Base-by-base conservation (phyloP, 73 alveolate genomes). In the Paramecium caudatum region DNA sequence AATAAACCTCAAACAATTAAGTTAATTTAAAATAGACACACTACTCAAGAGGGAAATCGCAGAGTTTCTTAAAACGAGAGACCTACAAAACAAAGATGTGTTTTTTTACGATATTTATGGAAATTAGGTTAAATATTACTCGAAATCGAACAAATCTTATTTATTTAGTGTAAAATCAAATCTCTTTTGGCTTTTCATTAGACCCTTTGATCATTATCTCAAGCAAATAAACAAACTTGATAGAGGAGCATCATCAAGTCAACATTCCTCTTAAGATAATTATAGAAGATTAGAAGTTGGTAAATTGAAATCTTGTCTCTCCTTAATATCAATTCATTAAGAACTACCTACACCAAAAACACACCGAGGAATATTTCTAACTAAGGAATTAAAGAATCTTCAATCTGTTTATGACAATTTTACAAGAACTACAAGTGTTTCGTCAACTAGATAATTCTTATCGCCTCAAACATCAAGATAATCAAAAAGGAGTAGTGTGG, bases 391-490 rank as follows among this genome's bases (percentile, higher is more conserved):
- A 34, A 49, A 34, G 25, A 49, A 49, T 49, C 25, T 49, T 6
- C 16, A 49, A 49, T 49, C 70, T 0, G 70, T 49, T 49, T 49
- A 49, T 16, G 70, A 49, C 25, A 49, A 49, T 49, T 49, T 21
- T 34, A 49, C 70, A 17, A 49, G 70, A 49, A 49, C 70, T 16
- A 49, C 70, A 13, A 49, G 70, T 49, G 70, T 49, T 16, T 49
- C 17, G 25, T 49, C 70, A 6, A 21, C 70, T 2, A 49, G 70
- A 49, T 34, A 30, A 30, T 49, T 17, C 25, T 7, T 49, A 13
- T 49, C 70, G 8, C 70, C 70, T 21, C 17, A 49, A 19, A 17
- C 33, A 10, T 49, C 17, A 15, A 49, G 25, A 49, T 49, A 15
- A n/a, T n/a, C n/a, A n/a, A n/a, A n/a, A n/a, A n/a, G n/a, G n/a